Evolutionary conservation across 306 rosid genomes (phyloP), one percentile per base, ranked within the genome.

Genomic region (Sesbania bispinosa): DNA sequence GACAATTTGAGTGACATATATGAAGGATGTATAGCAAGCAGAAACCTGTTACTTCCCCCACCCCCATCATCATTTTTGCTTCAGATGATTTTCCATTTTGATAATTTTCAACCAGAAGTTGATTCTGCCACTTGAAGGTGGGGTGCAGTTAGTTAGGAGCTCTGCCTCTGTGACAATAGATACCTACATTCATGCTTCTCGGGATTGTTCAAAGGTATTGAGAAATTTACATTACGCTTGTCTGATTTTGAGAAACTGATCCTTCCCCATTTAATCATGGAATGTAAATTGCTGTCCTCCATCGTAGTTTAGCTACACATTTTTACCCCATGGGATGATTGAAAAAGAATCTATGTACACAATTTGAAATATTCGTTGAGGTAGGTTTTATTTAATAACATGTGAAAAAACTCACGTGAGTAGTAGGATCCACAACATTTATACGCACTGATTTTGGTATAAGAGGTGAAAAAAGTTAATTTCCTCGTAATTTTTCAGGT

Each of bases 81-180:
- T 62, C 58, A 46, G 43, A 55, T 61, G 82, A 59, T 59, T 73
- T 54, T 27, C 20, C 60, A 24, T 54, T 54, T 27, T 14, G 35
- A 35, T 62, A 65, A 52, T 50, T 48, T 69, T 66, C 57, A 71
- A 69, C 73, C 42, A 61, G 71, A 47, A 30, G 72, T 65, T 45
- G 36, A 62, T 67, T 70, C 77, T 62, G 18, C 77, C 11, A 75
- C 77, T 52, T n/a, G n/a, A n/a, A n/a, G n/a, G n/a, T n/a, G n/a
- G n/a, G n/a, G n/a, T n/a, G n/a, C n/a, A n/a, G n/a, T n/a, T n/a
- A n/a, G n/a, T n/a, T n/a, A n/a, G n/a, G n/a, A n/a, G n/a, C n/a
- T n/a, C n/a, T n/a, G n/a, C n/a, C n/a, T n/a, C n/a, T n/a, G n/a
- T n/a, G n/a, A n/a, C n/a, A n/a, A 33, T 57, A 67, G 78, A 63